phyloP scores from a whole-genome alignment of 768 basidiomycete species.

The Tricholoma hemisulphureum region DNA sequence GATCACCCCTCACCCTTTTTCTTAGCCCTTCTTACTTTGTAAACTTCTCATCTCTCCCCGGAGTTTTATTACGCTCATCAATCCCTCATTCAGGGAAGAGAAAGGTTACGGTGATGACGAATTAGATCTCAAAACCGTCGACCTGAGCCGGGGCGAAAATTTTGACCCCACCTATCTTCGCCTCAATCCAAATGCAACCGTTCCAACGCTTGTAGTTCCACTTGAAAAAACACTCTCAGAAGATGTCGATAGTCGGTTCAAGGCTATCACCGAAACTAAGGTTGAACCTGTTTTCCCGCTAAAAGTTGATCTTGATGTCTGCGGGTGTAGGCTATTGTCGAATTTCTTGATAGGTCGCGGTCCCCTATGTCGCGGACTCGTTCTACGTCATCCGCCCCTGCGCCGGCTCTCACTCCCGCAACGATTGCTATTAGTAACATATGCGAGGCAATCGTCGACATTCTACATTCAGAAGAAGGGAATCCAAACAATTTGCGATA shows the following conservation, averaged over 20 bases:
- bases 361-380: conserved; percentile 64
- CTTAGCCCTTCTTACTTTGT: conserved; percentile 58
- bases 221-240: conserved; percentile 66
- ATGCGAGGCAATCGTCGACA: conserved; percentile 53
- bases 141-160: conserved; percentile 79
- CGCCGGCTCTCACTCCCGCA: conserved; percentile 74
- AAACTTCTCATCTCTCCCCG: conserved; percentile 21
- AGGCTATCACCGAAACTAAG: conserved; percentile 73
- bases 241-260: conserved; percentile 77
- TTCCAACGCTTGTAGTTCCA: conserved; percentile 86
- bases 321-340: conserved; percentile 58
- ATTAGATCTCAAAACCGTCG: conserved; percentile 64
- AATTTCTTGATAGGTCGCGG: conserved; percentile 83
- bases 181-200: conserved; percentile 73
- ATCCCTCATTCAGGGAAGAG: conserved; percentile 47
- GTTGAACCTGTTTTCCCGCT: conserved; percentile 34
- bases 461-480: conserved; percentile 60
- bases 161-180: conserved; percentile 73
- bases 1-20: not conserved
- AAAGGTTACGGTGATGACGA: conserved; percentile 86
- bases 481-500: conserved; percentile 61
- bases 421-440: conserved; percentile 67
- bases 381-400: conserved; percentile 70
- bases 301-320: conserved; percentile 5
- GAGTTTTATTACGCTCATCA: not conserved